These are phyloP conservation scores for Ambrosia trifida DNA, from an alignment of 129 eudicot genomes.

Conservation along the genomic window DNA sequence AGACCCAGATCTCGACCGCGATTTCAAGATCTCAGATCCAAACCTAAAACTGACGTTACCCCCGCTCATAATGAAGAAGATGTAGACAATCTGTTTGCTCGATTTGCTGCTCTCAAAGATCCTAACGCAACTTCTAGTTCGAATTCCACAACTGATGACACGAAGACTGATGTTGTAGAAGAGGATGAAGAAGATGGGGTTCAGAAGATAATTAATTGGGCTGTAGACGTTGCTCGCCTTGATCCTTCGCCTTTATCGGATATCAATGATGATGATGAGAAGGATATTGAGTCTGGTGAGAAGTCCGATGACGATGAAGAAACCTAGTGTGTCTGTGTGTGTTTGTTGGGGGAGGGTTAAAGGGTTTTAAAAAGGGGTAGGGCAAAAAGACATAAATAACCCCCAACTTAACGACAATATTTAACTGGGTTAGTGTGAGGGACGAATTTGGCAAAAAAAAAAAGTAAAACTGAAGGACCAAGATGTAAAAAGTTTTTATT, in stretches of 20 bases:
- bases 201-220: slow-evolving; percentile 79
- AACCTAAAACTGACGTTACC: neutral
- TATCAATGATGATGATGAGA: slow-evolving; percentile 35
- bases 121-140: slow-evolving; percentile 19
- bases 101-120: slow-evolving; percentile 77
- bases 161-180: slow-evolving; percentile 20
- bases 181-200: slow-evolving; percentile 93
- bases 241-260: slow-evolving; percentile 86
- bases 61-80: neutral
- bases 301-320: too few species aligned
- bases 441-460: too few species aligned
- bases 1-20: slow-evolving; percentile 79
- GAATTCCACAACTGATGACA: slow-evolving; percentile 4
- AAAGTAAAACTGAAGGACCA: too few species aligned
- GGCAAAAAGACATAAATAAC: too few species aligned
- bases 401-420: too few species aligned
- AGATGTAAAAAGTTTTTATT: too few species aligned
- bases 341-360: too few species aligned
- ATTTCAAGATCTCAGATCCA: slow-evolving; percentile 55
- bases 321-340: too few species aligned
- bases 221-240: slow-evolving; percentile 86
- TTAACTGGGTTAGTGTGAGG: too few species aligned
- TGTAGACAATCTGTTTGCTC: slow-evolving; percentile 54
- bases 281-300: slow-evolving; percentile 35
- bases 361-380: too few species aligned